Evolutionary conservation across 2,329 filamentous ascomycete species (phyloP).

Genomic region (Ceratocystis destructans): DNA sequence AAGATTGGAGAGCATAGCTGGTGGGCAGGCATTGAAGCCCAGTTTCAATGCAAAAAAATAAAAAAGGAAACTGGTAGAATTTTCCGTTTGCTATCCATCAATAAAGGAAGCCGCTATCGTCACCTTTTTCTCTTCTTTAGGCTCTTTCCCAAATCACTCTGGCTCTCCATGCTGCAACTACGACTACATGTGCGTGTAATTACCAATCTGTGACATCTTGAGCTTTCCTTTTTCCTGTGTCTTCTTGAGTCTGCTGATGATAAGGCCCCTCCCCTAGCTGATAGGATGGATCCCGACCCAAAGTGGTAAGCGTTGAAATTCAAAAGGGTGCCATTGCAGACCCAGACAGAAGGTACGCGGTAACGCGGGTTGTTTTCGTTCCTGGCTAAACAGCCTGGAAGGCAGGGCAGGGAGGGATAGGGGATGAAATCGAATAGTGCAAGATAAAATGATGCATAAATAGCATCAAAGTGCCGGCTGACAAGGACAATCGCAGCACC

Average conservation of each 20-base stretch:
- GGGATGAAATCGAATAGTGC: neutral
- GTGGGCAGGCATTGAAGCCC: no score
- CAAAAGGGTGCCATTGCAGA: conserved; percentile 6
- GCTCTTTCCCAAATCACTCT: neutral
- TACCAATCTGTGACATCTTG: neutral
- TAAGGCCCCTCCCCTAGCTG: neutral
- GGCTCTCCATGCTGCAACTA: neutral
- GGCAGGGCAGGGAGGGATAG: neutral
- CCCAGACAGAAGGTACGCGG: neutral
- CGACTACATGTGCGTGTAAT: neutral
- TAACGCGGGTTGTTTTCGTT: neutral
- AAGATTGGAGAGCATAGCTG: no score
- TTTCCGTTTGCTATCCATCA: neutral
- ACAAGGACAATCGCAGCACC: no score
- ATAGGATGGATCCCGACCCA: neutral
- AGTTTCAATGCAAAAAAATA: no score
- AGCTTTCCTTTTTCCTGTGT: neutral
- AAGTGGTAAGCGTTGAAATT: neutral
- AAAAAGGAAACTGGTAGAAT: neutral
- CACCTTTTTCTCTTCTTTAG: neutral
- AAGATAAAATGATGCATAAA: conserved; percentile 9
- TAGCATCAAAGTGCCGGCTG: neutral
- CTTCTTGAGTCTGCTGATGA: neutral
- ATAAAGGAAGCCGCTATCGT: neutral
- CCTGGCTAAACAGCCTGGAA: neutral